Base-by-base conservation (phyloP, 148 eudicot genomes). In the Nepenthes mirabilis region DNA sequence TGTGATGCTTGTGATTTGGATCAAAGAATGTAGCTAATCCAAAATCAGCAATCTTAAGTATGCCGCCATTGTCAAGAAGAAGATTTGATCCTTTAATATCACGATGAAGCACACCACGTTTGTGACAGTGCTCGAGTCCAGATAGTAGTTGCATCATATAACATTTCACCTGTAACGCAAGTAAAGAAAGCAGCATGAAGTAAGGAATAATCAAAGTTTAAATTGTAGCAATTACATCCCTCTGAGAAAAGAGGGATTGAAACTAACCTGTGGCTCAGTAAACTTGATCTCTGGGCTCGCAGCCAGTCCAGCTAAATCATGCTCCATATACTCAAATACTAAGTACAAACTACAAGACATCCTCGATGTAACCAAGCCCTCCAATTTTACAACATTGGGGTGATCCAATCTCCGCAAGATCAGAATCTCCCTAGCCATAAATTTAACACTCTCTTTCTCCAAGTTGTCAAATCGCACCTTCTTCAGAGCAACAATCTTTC, bases 331-430 rank as follows among this genome's bases (percentile, higher is more conserved):
- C 72, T 90, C 95, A 63, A 90, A 84, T 47, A 90, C 95, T 58
- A 90, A 76, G 65, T 90, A 90, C 72, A 90, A 84, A 77, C 97
- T 90, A 77, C 95, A 87, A 10, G 95, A 83, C 97, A 90, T 90
- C 65, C 97, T 82, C 61, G 97, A 90, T 45, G 97, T 90, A 52
- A 90, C 97, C 78, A 90, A 79, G 6, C 97, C 97, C 66, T 87
- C 88, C 78, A 90, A 75, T 68, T 87, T 87, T 53, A 90, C 76
- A 52, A 90, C 85, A 74, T 90, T 90, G 33, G 95, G 97, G 74
- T 90, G 97, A 74, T 90, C 84, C 61, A 90, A 71, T 58, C 84
- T 82, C 55, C 97, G 83, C 71, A 90, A 67, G 55, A 90, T 87
- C 72, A 90, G 70, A 70, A 90, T 90, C 69, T 90, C 97, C 69